Evolutionary conservation across 129 eudicot genomes (phyloP).

Genomic region (Escallonia rubra): DNA sequence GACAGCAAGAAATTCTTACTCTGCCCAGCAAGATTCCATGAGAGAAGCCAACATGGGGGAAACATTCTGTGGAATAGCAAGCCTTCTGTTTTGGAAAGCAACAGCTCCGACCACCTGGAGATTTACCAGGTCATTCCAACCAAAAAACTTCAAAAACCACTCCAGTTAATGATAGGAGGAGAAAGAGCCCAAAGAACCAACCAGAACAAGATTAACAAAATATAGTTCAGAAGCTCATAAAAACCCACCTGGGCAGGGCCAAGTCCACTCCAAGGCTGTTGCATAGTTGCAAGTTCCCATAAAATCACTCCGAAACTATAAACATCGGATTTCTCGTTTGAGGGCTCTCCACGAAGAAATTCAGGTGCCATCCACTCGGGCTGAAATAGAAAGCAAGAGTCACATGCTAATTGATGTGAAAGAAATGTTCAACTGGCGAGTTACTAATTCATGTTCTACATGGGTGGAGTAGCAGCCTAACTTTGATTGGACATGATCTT

Average conservation of each 20-base stretch:
- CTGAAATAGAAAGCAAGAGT: slow-evolving; percentile 43
- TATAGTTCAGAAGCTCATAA: not conserved
- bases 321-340: slow-evolving; percentile 86
- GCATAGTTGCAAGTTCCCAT: slow-evolving; percentile 99
- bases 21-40: slow-evolving; percentile 96
- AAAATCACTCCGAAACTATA: slow-evolving; percentile 94
- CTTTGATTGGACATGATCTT: no score
- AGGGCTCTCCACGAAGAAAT: slow-evolving; percentile 90
- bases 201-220: not conserved
- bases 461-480: no score
- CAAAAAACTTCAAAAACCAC: slow-evolving; percentile 4
- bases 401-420: slow-evolving; percentile 20
- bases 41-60: slow-evolving; percentile 64
- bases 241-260: slow-evolving; percentile 82
- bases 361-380: slow-evolving; percentile 99
- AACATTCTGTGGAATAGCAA: slow-evolving; percentile 62
- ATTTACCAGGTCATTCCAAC: slow-evolving; percentile 1
- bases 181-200: not conserved
- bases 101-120: slow-evolving; percentile 96
- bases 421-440: slow-evolving; percentile 9
- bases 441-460: not conserved
- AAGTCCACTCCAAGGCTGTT: slow-evolving; percentile 92
- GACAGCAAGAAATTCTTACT: slow-evolving; percentile 42
- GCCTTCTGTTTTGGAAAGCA: slow-evolving; percentile 92
- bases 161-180: not conserved